Percentiles rank a stretch among this genome's conserved stretches.
These are phyloP conservation scores for Euphrasia confusa DNA, from an alignment of 257 asterid species.

Conservation along the genomic window DNA sequence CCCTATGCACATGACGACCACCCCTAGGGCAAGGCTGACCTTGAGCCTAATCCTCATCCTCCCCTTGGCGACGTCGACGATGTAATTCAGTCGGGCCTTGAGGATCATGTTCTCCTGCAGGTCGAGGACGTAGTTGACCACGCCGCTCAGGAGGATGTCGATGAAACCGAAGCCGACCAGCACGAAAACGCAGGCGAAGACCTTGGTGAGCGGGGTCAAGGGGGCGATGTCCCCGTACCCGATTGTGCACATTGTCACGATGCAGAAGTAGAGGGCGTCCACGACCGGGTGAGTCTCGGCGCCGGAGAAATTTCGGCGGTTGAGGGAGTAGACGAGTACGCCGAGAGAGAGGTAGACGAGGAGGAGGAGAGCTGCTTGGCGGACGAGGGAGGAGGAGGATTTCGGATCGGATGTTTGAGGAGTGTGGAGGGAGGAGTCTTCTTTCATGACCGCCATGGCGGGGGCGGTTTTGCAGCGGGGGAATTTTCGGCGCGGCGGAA, in stretches of 20 bases:
- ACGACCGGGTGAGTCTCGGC: constrained; percentile 42
- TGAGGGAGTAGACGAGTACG: constrained; percentile 36
- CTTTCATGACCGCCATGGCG: constrained; percentile 35
- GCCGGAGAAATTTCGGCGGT: constrained; percentile 47
- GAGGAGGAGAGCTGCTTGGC: constrained; percentile 37
- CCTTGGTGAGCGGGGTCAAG: constrained; percentile 31
- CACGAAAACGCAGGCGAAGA: constrained; percentile 48
- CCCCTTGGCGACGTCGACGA: constrained; percentile 53
- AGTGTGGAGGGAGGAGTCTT: constrained; percentile 17
- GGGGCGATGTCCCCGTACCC: constrained; percentile 64
- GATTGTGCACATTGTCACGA: constrained; percentile 61
- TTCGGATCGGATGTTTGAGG: constrained; percentile 7
- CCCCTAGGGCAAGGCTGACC: constrained; percentile 45
- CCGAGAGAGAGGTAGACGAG: constrained; percentile 44
- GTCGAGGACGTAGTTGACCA: constrained; percentile 46
- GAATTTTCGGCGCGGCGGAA: constrained; percentile 28
- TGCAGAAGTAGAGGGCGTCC: constrained; percentile 51
- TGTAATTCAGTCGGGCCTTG: constrained; percentile 19
- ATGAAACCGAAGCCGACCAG: constrained; percentile 53
- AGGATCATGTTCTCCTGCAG: constrained; percentile 48
- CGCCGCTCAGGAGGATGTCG: constrained; percentile 42
- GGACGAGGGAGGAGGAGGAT: constrained; percentile 23
- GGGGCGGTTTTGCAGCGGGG: constrained; percentile 49
- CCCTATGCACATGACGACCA: constrained; percentile 41
- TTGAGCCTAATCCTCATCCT: constrained; percentile 53